Conservation (phyloP, 208 protist genomes). For the Acanthamoeba royreba region DNA sequence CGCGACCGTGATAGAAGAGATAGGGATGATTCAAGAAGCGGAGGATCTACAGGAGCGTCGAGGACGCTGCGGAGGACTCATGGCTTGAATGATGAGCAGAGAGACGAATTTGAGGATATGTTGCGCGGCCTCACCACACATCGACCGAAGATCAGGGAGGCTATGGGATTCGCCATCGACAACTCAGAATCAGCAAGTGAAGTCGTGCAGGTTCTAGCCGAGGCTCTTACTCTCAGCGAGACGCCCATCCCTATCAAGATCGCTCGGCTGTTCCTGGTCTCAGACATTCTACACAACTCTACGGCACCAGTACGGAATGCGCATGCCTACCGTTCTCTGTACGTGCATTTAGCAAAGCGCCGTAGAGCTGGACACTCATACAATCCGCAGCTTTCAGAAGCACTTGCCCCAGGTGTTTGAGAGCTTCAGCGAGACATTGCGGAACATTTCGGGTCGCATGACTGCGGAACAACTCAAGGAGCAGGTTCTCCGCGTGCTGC, state of each 20-base stretch:
- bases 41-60: background rate
- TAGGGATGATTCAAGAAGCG: background rate
- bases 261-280: constrained; percentile 70
- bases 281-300: constrained; percentile 71
- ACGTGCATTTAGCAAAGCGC: background rate
- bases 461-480: constrained; percentile 51
- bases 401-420: constrained; percentile 33
- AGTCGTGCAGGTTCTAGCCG: constrained; percentile 53
- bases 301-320: constrained; percentile 46
- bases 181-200: constrained; percentile 44
- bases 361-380: background rate
- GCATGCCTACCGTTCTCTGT: constrained; percentile 32
- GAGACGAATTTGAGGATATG: constrained; percentile 51
- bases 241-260: constrained; percentile 65
- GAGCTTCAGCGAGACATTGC: constrained; percentile 31
- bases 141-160: constrained; percentile 54
- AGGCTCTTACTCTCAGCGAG: constrained; percentile 55
- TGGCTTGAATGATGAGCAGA: background rate
- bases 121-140: constrained; percentile 12
- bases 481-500: constrained; percentile 54
- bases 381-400: constrained; percentile 32
- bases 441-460: constrained; percentile 16
- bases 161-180: constrained; percentile 71
- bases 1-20: background rate
- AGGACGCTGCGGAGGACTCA: background rate